Conservation (phyloP, 345 rosid species). For the Ricinus communis region DNA sequence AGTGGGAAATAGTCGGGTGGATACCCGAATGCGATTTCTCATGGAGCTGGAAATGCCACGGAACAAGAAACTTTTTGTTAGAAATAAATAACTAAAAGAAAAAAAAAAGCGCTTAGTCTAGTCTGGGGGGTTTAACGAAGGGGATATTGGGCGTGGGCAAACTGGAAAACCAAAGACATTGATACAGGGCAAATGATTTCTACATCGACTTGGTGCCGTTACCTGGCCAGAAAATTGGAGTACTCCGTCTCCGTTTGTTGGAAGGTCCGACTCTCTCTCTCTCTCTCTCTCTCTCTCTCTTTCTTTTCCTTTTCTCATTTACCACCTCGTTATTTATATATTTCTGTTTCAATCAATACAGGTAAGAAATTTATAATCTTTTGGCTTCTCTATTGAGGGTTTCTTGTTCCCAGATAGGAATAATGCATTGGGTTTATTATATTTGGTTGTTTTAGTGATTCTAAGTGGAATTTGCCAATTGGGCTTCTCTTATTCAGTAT, state of each 20-base stretch:
- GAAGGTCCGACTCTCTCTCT: conserved; percentile 47
- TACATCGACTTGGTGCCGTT: conserved; percentile 71
- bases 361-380: background rate
- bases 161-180: background rate
- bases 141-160: background rate
- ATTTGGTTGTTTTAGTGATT: background rate
- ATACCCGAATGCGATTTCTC: no score
- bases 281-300: conserved; percentile 9
- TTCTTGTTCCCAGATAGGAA: background rate
- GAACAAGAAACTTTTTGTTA: no score
- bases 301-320: background rate
- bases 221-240: conserved; percentile 63
- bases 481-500: background rate
- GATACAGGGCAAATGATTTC: conserved; percentile 53
- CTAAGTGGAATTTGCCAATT: background rate
- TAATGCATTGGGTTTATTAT: background rate
- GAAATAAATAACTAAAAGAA: no score
- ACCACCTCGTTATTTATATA: background rate
- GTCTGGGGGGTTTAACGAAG: conserved; percentile 10
- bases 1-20: no score
- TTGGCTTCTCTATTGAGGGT: background rate
- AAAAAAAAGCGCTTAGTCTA: no score
- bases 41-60: no score
- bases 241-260: conserved; percentile 57
- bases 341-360: no score